Conservation (phyloP, 2,329 filamentous ascomycete species). For the Tolypocladium nubicola region DNA sequence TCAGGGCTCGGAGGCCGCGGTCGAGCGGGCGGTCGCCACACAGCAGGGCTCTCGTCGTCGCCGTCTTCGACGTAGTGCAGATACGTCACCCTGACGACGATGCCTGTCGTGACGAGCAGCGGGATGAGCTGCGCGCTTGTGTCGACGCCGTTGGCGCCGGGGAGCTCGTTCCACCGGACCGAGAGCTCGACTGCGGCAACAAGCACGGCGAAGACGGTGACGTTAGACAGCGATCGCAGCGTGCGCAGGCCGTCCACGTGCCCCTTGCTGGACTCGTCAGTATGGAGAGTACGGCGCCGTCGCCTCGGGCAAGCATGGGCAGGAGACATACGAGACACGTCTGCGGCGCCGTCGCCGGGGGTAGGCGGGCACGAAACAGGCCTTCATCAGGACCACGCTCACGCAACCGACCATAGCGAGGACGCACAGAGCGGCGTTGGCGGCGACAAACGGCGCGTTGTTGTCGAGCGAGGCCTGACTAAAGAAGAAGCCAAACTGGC, state of each 20-base stretch:
- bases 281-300: background rate
- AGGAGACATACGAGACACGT: constrained; percentile 13
- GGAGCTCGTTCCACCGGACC: constrained; percentile 20
- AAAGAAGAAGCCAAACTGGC: constrained; percentile 21
- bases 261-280: background rate
- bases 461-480: constrained; percentile 14
- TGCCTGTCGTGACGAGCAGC: constrained; percentile 17
- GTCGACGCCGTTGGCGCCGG: constrained; percentile 11
- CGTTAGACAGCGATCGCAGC: constrained; percentile 8
- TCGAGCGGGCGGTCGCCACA: background rate
- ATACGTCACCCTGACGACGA: constrained; percentile 15
- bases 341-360: constrained; percentile 2
- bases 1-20: background rate
- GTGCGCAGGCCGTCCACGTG: background rate
- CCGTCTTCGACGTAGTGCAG: constrained; percentile 8
- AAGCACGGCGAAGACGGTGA: constrained; percentile 16
- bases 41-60: background rate
- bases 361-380: background rate
- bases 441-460: constrained; percentile 14
- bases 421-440: constrained; percentile 20
- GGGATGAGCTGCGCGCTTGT: constrained; percentile 20
- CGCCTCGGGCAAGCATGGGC: background rate
- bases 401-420: constrained; percentile 13
- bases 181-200: constrained; percentile 21
- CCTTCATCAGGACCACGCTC: constrained; percentile 5